phyloP scores from a whole-genome alignment of 139 green algal species.

The Spirogloea muscicola region DNA sequence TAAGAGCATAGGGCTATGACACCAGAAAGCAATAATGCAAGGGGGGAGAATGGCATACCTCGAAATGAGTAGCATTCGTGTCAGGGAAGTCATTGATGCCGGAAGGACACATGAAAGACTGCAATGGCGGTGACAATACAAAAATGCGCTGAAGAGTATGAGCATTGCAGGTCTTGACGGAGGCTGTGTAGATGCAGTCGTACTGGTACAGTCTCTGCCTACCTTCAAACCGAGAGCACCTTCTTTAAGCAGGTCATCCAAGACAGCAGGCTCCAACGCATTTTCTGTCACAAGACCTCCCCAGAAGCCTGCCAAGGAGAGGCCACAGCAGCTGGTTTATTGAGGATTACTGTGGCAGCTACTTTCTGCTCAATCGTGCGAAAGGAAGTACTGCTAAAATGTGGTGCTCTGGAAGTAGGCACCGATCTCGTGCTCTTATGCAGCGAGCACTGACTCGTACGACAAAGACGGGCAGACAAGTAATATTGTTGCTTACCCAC shows the following conservation, averaged over 20 bases:
- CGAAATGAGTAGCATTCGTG: constrained; percentile 50
- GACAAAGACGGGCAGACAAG: no score
- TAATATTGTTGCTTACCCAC: no score
- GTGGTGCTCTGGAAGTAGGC: no score
- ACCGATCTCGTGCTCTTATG: no score
- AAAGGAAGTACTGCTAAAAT: no score
- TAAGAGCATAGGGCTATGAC: constrained; percentile 28
- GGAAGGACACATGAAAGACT: constrained; percentile 81
- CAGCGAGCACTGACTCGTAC: no score
- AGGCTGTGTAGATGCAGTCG: no score
- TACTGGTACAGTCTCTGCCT: no score
- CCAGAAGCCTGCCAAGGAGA: constrained; percentile 81
- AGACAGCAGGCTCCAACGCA: constrained; percentile 54
- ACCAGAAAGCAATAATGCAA: constrained; percentile 28
- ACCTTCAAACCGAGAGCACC: constrained; percentile 88
- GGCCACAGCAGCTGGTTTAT: no score
- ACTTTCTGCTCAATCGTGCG: no score
- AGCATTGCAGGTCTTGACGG: no score
- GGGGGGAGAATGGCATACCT: constrained; percentile 69
- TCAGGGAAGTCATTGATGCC: constrained; percentile 83
- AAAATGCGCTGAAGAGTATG: not conserved
- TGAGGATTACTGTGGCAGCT: no score
- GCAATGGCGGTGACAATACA: not conserved
- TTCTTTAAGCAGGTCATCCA: constrained; percentile 62
- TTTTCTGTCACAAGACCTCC: constrained; percentile 86